phyloP scores from a whole-genome alignment of 2,329 filamentous ascomycete species.

The Claviceps quebecensis region DNA sequence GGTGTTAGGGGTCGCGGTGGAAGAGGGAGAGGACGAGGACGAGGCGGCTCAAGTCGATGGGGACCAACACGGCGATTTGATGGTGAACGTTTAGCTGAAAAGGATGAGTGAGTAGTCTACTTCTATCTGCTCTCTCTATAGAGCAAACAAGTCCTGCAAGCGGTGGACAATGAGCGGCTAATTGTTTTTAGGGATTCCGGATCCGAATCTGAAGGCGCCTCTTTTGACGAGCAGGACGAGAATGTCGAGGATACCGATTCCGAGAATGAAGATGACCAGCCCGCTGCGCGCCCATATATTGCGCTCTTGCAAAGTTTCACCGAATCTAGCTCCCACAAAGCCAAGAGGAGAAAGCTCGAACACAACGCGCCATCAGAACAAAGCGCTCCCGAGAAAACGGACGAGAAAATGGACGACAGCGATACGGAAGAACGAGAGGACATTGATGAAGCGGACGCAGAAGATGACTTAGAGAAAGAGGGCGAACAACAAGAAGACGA shows the following conservation, averaged over 20 bases:
- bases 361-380: constrained; percentile 16
- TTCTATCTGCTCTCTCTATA: background rate
- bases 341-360: constrained; percentile 45
- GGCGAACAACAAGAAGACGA: constrained; percentile 12
- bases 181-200: constrained; percentile 5
- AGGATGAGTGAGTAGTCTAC: constrained; percentile 20
- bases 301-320: constrained; percentile 44
- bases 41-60: constrained; percentile 22
- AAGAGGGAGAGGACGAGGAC: constrained; percentile 13
- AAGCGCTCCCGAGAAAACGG: constrained; percentile 8
- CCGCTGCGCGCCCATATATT: constrained; percentile 37
- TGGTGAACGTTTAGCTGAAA: constrained; percentile 20
- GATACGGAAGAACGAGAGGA: constrained; percentile 23
- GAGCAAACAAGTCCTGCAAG: background rate
- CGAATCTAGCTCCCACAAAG: constrained; percentile 28
- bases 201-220: constrained; percentile 8
- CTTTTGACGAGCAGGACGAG: constrained; percentile 22
- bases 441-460: constrained; percentile 14
- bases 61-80: constrained; percentile 24
- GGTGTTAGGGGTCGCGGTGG: constrained; percentile 15
- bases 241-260: constrained; percentile 24
- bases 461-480: constrained; percentile 9
- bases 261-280: constrained; percentile 30
- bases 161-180: background rate
- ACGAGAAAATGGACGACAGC: constrained; percentile 15